phyloP scores from a whole-genome alignment of 2,329 filamentous ascomycete genomes.

The Ophiostoma sp. region DNA sequence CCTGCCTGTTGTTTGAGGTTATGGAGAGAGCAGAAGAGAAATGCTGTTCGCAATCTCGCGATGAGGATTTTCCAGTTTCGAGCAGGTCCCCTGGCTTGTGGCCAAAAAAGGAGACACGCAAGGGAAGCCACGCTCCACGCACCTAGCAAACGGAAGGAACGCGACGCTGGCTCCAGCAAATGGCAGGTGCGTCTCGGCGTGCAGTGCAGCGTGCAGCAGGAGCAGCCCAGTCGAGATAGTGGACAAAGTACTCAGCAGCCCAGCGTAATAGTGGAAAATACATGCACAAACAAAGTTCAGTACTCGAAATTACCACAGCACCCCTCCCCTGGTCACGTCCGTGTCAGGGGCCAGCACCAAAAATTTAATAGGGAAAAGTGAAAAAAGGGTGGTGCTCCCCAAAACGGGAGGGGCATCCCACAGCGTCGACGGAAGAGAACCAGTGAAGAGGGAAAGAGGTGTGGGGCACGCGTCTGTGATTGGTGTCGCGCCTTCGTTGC shows the following conservation, averaged over 20 bases:
- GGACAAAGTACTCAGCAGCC: not conserved
- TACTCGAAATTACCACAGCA: constrained; percentile 15
- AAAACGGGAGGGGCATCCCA: constrained; percentile 16
- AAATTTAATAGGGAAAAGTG: not conserved
- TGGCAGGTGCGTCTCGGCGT: constrained; percentile 15
- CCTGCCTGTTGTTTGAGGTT: not conserved
- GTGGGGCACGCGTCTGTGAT: constrained; percentile 24
- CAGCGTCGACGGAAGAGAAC: not conserved
- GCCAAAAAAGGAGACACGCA: constrained; percentile 16
- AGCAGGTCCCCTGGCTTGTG: constrained; percentile 6
- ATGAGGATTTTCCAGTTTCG: constrained; percentile 18
- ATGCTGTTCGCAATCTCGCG: constrained; percentile 12
- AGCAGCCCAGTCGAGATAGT: not conserved
- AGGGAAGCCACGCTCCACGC: constrained; percentile 15
- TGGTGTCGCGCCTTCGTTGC: constrained; percentile 21
- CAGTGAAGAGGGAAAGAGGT: not conserved
- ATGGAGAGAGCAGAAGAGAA: not conserved
- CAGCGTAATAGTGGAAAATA: not conserved
- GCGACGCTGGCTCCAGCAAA: constrained; percentile 19
- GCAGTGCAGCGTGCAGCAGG: constrained; percentile 7
- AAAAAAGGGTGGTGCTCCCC: not conserved
- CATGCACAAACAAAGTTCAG: not conserved
- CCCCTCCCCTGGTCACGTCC: constrained; percentile 15
- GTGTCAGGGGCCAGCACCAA: constrained; percentile 9
- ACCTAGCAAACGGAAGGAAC: constrained; percentile 18